Evolutionary conservation across 768 basidiomycete genomes (phyloP).

Genomic region (Galerina sulciceps): DNA sequence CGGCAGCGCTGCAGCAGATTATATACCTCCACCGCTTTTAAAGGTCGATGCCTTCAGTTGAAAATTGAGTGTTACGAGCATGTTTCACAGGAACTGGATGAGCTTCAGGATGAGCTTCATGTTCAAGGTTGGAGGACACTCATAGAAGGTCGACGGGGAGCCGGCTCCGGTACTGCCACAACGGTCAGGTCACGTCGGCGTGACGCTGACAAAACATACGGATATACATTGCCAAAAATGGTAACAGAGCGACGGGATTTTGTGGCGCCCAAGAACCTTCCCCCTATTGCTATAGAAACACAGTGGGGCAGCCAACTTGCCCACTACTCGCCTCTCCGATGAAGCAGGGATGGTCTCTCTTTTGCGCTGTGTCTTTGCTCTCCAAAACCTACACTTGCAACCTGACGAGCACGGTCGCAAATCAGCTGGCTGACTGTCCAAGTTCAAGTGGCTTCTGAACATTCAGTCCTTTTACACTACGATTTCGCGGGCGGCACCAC

Average conservation of each 20-base stretch:
- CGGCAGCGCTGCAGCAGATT: neutral
- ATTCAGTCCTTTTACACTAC: too few species aligned
- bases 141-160: too few species aligned
- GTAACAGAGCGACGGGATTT: neutral
- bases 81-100: constrained; percentile 4
- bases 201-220: neutral
- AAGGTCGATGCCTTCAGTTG: neutral
- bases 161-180: too few species aligned
- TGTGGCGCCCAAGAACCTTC: constrained; percentile 10
- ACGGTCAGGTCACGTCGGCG: constrained; percentile 8
- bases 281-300: constrained; percentile 20
- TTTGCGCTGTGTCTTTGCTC: too few species aligned
- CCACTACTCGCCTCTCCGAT: constrained; percentile 4
- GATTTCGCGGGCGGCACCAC: too few species aligned
- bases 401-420: too few species aligned
- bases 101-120: neutral
- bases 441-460: too few species aligned
- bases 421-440: neutral
- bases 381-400: too few species aligned
- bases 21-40: neutral
- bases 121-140: neutral
- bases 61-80: neutral
- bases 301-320: constrained; percentile 6
- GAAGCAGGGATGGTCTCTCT: too few species aligned
- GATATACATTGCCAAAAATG: constrained; percentile 1